Evolutionary conservation across 495 filamentous ascomycete species (phyloP).

Genomic region (Diplogelasinospora grovesii): DNA sequence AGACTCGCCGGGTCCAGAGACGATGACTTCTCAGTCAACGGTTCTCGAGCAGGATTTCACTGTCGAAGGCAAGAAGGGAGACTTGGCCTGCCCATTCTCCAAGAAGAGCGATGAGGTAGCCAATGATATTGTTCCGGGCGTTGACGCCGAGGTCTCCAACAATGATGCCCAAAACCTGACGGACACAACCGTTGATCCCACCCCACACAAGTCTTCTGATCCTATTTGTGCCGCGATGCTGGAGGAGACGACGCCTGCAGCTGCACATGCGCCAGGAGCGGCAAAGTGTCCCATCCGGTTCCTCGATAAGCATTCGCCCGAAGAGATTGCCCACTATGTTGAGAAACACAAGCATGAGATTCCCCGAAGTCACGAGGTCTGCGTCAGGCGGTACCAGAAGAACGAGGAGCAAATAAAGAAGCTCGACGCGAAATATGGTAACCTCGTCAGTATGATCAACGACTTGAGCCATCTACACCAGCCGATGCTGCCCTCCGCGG

Average conservation of each 20-base stretch:
- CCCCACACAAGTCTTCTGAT: slow-evolving; percentile 43
- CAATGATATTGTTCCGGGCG: slow-evolving; percentile 9
- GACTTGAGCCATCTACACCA: slow-evolving; percentile 78
- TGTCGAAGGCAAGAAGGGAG: slow-evolving; percentile 52
- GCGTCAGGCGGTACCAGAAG: slow-evolving; percentile 77
- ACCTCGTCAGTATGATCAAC: slow-evolving; percentile 82
- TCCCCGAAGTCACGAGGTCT: slow-evolving; percentile 83
- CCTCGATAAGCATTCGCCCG: slow-evolving; percentile 80
- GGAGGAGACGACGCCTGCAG: slow-evolving; percentile 45
- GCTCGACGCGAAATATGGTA: slow-evolving; percentile 87
- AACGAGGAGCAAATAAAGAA: slow-evolving; percentile 75
- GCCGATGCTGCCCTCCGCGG: slow-evolving; percentile 63
- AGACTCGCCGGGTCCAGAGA: slow-evolving; percentile 29
- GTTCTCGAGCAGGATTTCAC: slow-evolving; percentile 62
- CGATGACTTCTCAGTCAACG: slow-evolving; percentile 44
- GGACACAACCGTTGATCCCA: slow-evolving; percentile 20
- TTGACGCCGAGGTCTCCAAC: no score
- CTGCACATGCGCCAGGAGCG: slow-evolving; percentile 38
- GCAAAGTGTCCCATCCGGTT: slow-evolving; percentile 83
- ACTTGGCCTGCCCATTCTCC: slow-evolving; percentile 56
- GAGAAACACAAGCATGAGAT: slow-evolving; percentile 90
- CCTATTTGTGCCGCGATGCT: slow-evolving; percentile 56
- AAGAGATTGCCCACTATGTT: slow-evolving; percentile 84
- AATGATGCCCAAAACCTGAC: slow-evolving; percentile 20
- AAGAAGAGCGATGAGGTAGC: slow-evolving; percentile 19